Evolutionary conservation across 129 eudicot genomes (phyloP).

Genomic region (Silybum marianum): DNA sequence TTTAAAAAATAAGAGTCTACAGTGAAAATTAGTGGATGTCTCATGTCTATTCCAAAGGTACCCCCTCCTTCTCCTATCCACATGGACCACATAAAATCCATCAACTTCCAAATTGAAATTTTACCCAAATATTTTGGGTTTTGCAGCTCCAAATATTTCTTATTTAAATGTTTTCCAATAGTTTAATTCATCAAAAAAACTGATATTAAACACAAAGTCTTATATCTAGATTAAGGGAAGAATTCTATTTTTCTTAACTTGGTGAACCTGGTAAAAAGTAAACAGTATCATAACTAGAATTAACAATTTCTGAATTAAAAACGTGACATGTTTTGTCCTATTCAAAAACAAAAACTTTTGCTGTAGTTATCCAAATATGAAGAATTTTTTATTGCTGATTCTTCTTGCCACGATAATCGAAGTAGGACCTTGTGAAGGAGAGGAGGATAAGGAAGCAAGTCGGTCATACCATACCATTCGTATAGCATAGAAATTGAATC

Average conservation of each 20-base stretch:
- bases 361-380: conserved; percentile 23
- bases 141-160: not conserved
- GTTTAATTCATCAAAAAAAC: not conserved
- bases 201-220: not conserved
- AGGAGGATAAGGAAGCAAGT: conserved; percentile 23
- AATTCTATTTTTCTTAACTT: not conserved
- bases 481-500: not conserved
- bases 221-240: not conserved
- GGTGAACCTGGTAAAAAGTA: not conserved
- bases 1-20: not conserved
- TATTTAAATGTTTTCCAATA: not conserved
- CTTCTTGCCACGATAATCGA: conserved; percentile 23
- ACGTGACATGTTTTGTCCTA: conserved; percentile 14
- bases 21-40: too few relatives aligned
- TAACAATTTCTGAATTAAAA: not conserved
- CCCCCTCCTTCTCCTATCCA: too few relatives aligned
- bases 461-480: not conserved
- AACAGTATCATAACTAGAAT: not conserved
- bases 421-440: conserved; percentile 31
- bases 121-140: not conserved
- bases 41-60: too few relatives aligned
- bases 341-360: not conserved
- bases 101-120: too few relatives aligned
- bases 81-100: not conserved
- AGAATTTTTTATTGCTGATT: conserved; percentile 16